A percentile compares a stretch with the other conserved stretches of the same genome.
phyloP scores from a whole-genome alignment of 306 rosid genomes.

The Calophaca sinica region DNA sequence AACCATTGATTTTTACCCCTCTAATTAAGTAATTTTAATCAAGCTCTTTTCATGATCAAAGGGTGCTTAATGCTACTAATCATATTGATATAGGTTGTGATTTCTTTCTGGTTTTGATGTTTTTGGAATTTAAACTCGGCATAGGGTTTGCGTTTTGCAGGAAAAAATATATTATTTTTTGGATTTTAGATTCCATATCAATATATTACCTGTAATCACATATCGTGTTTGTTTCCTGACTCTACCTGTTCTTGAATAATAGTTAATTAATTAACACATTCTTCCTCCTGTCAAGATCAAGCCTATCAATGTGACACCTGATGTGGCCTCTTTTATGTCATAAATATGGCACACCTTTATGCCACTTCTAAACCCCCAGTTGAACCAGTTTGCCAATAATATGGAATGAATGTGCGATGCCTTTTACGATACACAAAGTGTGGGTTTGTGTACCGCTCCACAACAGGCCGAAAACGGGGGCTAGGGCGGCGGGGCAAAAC shows the following conservation, averaged over 20 bases:
- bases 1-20: not conserved
- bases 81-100: constrained; percentile 3
- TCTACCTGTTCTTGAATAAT: constrained; percentile 5
- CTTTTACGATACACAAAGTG: too few relatives aligned
- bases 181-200: not conserved
- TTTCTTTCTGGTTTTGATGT: constrained; percentile 11
- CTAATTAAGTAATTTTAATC: constrained; percentile 20
- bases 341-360: not conserved
- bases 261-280: not conserved
- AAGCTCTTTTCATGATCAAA: not conserved
- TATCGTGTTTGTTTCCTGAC: not conserved
- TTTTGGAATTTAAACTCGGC: constrained; percentile 8
- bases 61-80: constrained; percentile 6
- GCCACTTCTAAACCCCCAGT: not conserved
- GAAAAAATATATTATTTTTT: not conserved
- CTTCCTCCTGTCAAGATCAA: not conserved
- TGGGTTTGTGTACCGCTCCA: too few relatives aligned
- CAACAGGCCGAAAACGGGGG: too few relatives aligned
- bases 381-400: constrained; percentile 13
- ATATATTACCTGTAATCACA: not conserved
- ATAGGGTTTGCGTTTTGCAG: constrained; percentile 21
- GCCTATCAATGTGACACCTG: too few relatives aligned
- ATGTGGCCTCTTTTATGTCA: not conserved
- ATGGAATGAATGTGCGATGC: not conserved
- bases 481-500: too few relatives aligned